Conservation (phyloP, 345 rosid genomes). For the Pistacia vera region DNA sequence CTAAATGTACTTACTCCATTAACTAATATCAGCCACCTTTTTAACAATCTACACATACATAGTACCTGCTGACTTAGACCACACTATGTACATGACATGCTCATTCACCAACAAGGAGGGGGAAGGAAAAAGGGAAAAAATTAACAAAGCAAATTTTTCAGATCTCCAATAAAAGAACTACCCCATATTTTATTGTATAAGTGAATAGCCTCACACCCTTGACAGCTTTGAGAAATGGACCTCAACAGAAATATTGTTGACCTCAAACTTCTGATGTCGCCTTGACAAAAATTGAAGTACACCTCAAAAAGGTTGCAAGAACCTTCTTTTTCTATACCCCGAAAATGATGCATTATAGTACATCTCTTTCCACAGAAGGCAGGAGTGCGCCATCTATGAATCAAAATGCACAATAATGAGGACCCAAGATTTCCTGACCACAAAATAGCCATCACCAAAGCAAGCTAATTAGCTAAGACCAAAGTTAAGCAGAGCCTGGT, state of each 20-base stretch:
- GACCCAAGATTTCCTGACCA: conserved; percentile 23
- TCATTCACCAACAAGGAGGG: neutral
- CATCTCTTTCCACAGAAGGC: conserved; percentile 12
- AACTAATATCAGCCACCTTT: neutral
- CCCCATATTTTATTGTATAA: conserved; percentile 30
- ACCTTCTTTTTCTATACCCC: conserved; percentile 9
- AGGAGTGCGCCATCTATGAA: conserved; percentile 17
- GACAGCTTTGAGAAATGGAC: conserved; percentile 29
- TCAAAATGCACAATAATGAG: conserved; percentile 22
- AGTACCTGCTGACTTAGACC: neutral
- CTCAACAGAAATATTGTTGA: conserved; percentile 18
- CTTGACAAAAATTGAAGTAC: conserved; percentile 25
- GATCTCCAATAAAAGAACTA: conserved; percentile 31
- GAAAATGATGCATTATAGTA: conserved; percentile 14
- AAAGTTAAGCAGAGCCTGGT: conserved; percentile 15
- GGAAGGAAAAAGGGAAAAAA: neutral
- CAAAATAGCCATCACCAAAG: conserved; percentile 13
- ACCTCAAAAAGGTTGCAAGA: conserved; percentile 27
- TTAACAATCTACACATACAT: neutral
- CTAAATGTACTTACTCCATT: neutral
- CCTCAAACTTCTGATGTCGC: conserved; percentile 29
- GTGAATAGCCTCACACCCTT: conserved; percentile 33
- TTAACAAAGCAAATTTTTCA: conserved; percentile 6
- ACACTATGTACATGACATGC: conserved; percentile 1
- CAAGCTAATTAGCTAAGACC: conserved; percentile 27